Conservation (phyloP, 441 rosid species). For the Theobroma grandiflorum region DNA sequence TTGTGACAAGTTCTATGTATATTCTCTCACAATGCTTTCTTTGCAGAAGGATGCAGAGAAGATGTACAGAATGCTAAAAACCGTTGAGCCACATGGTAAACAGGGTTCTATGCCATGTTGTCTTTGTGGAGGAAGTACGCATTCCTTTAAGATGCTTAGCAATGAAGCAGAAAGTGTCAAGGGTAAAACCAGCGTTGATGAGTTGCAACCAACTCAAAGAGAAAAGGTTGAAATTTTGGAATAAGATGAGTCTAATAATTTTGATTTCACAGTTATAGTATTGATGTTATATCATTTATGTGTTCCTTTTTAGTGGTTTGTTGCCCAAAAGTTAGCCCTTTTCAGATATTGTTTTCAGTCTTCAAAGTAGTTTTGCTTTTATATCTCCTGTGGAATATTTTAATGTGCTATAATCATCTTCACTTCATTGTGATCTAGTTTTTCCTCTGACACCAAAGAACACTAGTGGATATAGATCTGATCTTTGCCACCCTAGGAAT, state of each 20-base stretch:
- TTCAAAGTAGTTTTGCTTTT: slow-evolving; percentile 3
- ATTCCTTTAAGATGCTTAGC: slow-evolving; percentile 64
- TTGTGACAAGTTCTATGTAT: slow-evolving; percentile 1
- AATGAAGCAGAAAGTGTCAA: slow-evolving; percentile 46
- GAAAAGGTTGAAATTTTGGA: slow-evolving; percentile 55
- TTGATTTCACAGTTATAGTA: slow-evolving; percentile 6
- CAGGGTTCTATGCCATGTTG: slow-evolving; percentile 50
- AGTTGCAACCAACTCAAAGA: slow-evolving; percentile 40
- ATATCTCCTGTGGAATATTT: neutral
- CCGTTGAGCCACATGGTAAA: slow-evolving; percentile 48
- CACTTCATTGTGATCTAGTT: neutral
- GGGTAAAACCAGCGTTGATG: slow-evolving; percentile 40
- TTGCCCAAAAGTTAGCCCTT: slow-evolving; percentile 7
- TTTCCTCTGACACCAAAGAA: neutral
- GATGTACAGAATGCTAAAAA: slow-evolving; percentile 58
- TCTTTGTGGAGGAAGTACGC: slow-evolving; percentile 55
- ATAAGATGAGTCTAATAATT: neutral
- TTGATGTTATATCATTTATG: slow-evolving; percentile 22
- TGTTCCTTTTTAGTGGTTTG: slow-evolving; percentile 11
- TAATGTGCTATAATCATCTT: neutral
- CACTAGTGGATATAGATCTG: slow-evolving; percentile 7
- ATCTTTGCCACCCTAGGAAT: neutral
- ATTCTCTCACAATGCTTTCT: slow-evolving; percentile 7
- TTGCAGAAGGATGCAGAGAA: slow-evolving; percentile 74
- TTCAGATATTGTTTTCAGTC: neutral